Conservation (phyloP, 345 rosid genomes). For the Lepidium sativum region DNA sequence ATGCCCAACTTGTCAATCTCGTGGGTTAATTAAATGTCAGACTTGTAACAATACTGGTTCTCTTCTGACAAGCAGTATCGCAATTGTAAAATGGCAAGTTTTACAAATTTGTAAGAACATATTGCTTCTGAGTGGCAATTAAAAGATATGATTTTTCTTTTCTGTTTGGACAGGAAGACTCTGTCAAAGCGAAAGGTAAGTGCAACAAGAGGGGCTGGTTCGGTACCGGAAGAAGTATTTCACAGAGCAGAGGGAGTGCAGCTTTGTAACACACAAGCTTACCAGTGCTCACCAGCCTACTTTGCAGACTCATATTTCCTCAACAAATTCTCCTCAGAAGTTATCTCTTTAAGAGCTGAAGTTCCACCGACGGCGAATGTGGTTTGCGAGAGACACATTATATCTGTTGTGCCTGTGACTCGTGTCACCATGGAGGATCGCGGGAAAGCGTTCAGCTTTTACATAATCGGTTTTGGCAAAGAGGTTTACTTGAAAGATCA, state of each 20-base stretch:
- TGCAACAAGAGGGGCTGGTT: slow-evolving; percentile 87
- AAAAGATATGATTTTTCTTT: not conserved
- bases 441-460: slow-evolving; percentile 71
- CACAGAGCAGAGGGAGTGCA: slow-evolving; percentile 89
- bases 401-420: slow-evolving; percentile 87
- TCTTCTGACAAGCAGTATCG: slow-evolving; percentile 51
- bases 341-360: slow-evolving; percentile 63
- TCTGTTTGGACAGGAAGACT: slow-evolving; percentile 53
- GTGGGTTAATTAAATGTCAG: slow-evolving; percentile 69
- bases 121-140: not conserved
- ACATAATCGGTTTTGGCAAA: slow-evolving; percentile 71
- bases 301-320: slow-evolving; percentile 92
- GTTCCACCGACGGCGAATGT: slow-evolving; percentile 69
- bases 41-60: slow-evolving; percentile 61
- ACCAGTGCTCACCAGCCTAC: slow-evolving; percentile 82
- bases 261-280: slow-evolving; percentile 88
- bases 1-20: slow-evolving; percentile 75
- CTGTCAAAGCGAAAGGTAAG: slow-evolving; percentile 72
- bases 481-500: slow-evolving; percentile 89
- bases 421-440: slow-evolving; percentile 79
- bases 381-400: slow-evolving; percentile 80
- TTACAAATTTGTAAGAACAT: not conserved
- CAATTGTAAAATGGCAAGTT: slow-evolving; percentile 64
- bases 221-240: slow-evolving; percentile 90
- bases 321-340: slow-evolving; percentile 81